phyloP scores from a whole-genome alignment of 768 basidiomycete species.

The Suillus spraguei region DNA sequence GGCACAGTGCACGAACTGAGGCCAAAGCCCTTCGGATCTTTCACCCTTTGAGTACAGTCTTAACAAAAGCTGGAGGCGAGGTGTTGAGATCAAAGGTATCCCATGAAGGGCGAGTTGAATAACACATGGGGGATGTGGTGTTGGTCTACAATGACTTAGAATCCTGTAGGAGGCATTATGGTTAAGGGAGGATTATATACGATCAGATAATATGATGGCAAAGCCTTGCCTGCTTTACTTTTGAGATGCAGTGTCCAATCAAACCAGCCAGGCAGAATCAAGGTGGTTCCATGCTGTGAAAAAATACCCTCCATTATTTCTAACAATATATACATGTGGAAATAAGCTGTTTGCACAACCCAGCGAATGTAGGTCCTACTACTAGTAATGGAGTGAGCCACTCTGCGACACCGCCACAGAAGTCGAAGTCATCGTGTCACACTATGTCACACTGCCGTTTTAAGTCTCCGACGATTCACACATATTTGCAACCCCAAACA shows the following conservation, averaged over 20 bases:
- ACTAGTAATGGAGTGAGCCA: neutral
- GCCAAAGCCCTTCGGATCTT: too few species aligned
- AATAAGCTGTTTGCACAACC: neutral
- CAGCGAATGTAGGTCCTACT: neutral
- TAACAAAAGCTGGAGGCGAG: neutral
- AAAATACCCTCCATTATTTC: neutral
- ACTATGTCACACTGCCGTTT: too few species aligned
- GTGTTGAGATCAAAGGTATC: neutral
- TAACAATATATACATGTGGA: neutral
- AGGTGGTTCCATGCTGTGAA: neutral
- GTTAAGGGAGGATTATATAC: constrained; percentile 10
- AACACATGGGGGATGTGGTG: neutral
- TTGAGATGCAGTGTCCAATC: neutral
- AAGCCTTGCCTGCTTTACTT: neutral
- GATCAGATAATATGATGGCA: constrained; percentile 4
- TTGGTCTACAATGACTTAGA: neutral
- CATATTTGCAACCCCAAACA: too few species aligned
- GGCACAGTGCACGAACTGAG: too few species aligned
- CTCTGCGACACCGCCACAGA: neutral
- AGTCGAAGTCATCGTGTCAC: too few species aligned
- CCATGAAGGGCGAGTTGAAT: neutral
- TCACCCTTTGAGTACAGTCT: too few species aligned
- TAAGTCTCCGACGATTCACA: too few species aligned
- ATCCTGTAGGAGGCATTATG: neutral
- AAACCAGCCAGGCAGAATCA: too few species aligned